These are phyloP conservation scores for Tilletiopsis washingtonensis DNA, from an alignment of 1,284 basidiomycete species.

Conservation along the genomic window DNA sequence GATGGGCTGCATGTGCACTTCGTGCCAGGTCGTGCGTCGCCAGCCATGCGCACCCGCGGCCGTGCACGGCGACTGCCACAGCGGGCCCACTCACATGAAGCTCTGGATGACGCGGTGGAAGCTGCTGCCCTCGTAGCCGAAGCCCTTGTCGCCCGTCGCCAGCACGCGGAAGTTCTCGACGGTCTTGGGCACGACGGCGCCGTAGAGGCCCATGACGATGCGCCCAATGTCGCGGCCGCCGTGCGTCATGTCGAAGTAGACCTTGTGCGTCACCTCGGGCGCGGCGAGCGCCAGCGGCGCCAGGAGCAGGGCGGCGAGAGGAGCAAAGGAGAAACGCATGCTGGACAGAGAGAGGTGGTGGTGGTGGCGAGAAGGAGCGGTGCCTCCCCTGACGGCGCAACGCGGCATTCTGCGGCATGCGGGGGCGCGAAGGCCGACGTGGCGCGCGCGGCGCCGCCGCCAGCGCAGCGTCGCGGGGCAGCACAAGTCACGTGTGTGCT, in stretches of 20 bases:
- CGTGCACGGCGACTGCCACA: too few species aligned
- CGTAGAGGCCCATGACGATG: conserved; percentile 38
- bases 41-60: too few species aligned
- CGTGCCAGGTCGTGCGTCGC: too few species aligned
- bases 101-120: conserved; percentile 54
- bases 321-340: neutral
- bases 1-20: too few species aligned
- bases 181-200: conserved; percentile 39
- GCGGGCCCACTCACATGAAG: conserved; percentile 51
- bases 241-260: conserved; percentile 45
- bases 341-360: too few species aligned
- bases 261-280: conserved; percentile 4
- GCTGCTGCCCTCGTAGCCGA: conserved; percentile 14
- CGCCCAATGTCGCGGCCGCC: conserved; percentile 36
- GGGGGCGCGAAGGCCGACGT: too few species aligned
- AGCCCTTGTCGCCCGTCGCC: conserved; percentile 13
- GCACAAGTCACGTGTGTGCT: too few species aligned
- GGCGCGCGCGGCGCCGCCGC: too few species aligned
- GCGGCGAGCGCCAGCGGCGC: neutral
- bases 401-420: too few species aligned
- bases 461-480: too few species aligned
- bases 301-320: neutral
- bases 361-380: too few species aligned
- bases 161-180: conserved; percentile 18
- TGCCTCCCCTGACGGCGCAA: too few species aligned